These are phyloP conservation scores for Camptophora hylomeconis DNA, from an alignment of 2,329 filamentous ascomycete species.

Conservation along the genomic window DNA sequence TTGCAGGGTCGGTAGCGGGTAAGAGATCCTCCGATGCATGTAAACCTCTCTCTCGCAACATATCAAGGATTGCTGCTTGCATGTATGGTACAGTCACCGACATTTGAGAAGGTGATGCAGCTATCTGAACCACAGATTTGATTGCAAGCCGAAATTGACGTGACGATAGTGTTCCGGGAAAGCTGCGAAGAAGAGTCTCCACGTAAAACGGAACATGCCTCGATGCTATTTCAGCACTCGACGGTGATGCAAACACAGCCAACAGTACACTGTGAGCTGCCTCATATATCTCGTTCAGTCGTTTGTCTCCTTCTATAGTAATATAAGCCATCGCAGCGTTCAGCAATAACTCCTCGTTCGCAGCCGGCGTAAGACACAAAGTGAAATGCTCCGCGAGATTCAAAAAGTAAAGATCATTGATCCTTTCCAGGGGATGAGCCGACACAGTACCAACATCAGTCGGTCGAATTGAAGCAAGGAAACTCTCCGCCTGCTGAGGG, in stretches of 20 bases:
- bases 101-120: conserved; percentile 65
- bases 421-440: conserved; percentile 53
- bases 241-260: conserved; percentile 65
- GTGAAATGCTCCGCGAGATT: conserved; percentile 77
- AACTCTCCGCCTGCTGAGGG: conserved; percentile 49
- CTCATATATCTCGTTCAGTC: conserved; percentile 65
- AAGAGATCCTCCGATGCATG: conserved; percentile 40
- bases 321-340: conserved; percentile 65
- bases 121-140: conserved; percentile 69
- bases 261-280: conserved; percentile 74
- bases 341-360: conserved; percentile 61
- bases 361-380: conserved; percentile 49
- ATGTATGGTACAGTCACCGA: conserved; percentile 61
- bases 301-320: conserved; percentile 40
- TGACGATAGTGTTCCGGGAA: conserved; percentile 63
- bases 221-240: conserved; percentile 58
- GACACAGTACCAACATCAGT: conserved; percentile 43
- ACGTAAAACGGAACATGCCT: conserved; percentile 72
- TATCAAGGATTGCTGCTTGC: conserved; percentile 68
- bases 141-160: conserved; percentile 84
- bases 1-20: conserved; percentile 24
- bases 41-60: conserved; percentile 54
- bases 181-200: conserved; percentile 64
- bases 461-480: conserved; percentile 52
- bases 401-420: conserved; percentile 76